A percentile compares a stretch with the other conserved stretches of the same genome.
Conservation (phyloP, 2,329 filamentous ascomycete species). For the Epichloe gansuensis region DNA sequence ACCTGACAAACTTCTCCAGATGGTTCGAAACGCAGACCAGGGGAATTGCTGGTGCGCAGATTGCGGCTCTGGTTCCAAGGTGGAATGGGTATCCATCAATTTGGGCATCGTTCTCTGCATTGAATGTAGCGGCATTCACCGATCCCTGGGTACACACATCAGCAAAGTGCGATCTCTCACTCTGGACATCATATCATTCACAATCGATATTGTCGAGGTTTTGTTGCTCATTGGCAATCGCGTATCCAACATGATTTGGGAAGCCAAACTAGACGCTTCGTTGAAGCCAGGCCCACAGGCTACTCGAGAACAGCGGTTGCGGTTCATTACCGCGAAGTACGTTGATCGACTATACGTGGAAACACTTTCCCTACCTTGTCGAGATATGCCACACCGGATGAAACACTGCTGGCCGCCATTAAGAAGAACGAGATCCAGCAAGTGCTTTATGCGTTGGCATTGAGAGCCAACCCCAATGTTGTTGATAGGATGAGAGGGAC, state of each 20-base stretch:
- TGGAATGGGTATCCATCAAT: constrained; percentile 99
- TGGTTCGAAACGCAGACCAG: constrained; percentile 79
- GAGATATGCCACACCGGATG: constrained; percentile 67
- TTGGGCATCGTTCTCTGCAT: constrained; percentile 93
- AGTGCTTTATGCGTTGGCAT: constrained; percentile 79
- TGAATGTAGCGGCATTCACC: constrained; percentile 94
- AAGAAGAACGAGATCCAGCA: constrained; percentile 95
- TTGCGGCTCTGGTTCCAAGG: constrained; percentile 81
- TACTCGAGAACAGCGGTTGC: constrained; percentile 79
- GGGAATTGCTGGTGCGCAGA: constrained; percentile 92
- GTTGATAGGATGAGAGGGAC: constrained; percentile 78
- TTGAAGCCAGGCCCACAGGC: constrained; percentile 66
- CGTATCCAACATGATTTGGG: constrained; percentile 94
- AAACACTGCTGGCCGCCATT: constrained; percentile 80
- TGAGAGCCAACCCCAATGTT: constrained; percentile 77
- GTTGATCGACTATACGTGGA: constrained; percentile 74
- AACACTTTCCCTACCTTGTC: constrained; percentile 64
- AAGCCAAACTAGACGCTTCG: constrained; percentile 64
- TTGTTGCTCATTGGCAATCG: constrained; percentile 85
- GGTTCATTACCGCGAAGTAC: constrained; percentile 93
- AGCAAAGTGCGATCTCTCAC: constrained; percentile 94
- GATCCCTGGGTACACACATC: constrained; percentile 92
- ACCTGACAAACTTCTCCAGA: constrained; percentile 74
- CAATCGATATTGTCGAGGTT: constrained; percentile 90
- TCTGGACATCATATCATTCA: constrained; percentile 91